Base-by-base conservation (phyloP, 148 eudicot species). In the Rhododendron ovatum region DNA sequence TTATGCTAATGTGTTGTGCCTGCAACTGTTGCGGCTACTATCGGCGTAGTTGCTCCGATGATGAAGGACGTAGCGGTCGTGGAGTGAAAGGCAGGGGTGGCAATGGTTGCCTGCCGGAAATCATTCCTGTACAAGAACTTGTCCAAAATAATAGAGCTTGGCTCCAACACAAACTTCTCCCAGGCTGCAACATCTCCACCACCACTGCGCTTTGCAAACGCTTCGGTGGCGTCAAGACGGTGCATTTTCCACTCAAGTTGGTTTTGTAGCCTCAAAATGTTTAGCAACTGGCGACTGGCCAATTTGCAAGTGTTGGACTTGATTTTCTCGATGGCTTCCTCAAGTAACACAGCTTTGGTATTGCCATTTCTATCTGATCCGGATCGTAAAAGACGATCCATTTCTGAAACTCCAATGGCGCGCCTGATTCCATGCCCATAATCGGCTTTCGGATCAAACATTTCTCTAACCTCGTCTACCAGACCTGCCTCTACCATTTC, bases 361-460 rank as follows among this genome's bases (percentile, higher is more conserved):
- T 89, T 87, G 6, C 83, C 86, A 35, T 35, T 35, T 35, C 1
- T 35, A 35, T 35, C 35, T 24, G 86, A 26, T 15, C 92, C 95
- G 20, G 87, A 93, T 57, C 90, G 79, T 3, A 96, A 88, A 84
- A 88, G 91, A 76, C 57, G 83, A 35, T 93, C 93, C 91, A 96
- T 78, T 84, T 96, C 99, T 1, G 98, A 95, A 22, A 96, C 95
- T 10, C 99, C 99, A 17, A 96, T 96, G 5, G 98, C 97, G 0
- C 95, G 96, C 48, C 95, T 84, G 45, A 95, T 87, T 33, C 99
- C 99, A 2, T 59, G 84, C 0, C 90, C 88, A 82, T 93, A 92
- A 84, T 95, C 91, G 3, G 90, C 92, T 24, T 91, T 71, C 0
- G 93, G 91, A 53, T 90, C 73, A n/a, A 91, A 96, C 26, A 95